Percentiles rank a stretch among this genome's conserved stretches.
phyloP scores from a whole-genome alignment of 1,284 basidiomycete genomes.

The Porogramme epimiltina region DNA sequence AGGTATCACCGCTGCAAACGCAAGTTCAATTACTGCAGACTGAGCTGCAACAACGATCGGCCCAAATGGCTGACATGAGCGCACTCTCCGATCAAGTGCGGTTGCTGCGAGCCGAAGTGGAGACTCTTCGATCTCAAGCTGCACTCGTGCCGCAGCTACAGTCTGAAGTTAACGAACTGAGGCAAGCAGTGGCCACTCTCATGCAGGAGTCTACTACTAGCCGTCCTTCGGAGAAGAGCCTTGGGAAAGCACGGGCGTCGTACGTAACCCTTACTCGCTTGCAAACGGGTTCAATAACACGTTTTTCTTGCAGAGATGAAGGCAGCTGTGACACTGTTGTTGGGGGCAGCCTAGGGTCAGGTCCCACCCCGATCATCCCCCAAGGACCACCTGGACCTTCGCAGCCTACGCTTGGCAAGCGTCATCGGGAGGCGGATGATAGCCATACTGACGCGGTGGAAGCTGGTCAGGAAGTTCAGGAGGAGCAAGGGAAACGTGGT shows the following conservation, averaged over 20 bases:
- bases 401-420: slow-evolving; percentile 53
- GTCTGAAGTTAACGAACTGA: slow-evolving; percentile 25
- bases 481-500: slow-evolving; percentile 38
- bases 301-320: slow-evolving; percentile 10
- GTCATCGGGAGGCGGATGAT: slow-evolving; percentile 51
- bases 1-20: slow-evolving; percentile 58
- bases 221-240: slow-evolving; percentile 17
- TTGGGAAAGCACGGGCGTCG: slow-evolving; percentile 26
- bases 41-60: slow-evolving; percentile 31
- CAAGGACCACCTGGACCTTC: slow-evolving; percentile 7
- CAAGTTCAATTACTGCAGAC: slow-evolving; percentile 43
- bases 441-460: slow-evolving; percentile 46
- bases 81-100: slow-evolving; percentile 22
- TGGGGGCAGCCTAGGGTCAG: background rate
- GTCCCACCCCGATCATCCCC: background rate
- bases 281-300: background rate
- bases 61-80: slow-evolving; percentile 38
- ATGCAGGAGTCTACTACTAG: background rate
- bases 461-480: slow-evolving; percentile 39
- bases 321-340: slow-evolving; percentile 5
- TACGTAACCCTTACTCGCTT: slow-evolving; percentile 10
- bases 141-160: slow-evolving; percentile 20
- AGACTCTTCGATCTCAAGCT: slow-evolving; percentile 22
- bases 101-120: slow-evolving; percentile 24
- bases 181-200: slow-evolving; percentile 15